These are phyloP conservation scores for Candolleomyces aberdarensis DNA, from an alignment of 768 basidiomycete species.

Conservation along the genomic window DNA sequence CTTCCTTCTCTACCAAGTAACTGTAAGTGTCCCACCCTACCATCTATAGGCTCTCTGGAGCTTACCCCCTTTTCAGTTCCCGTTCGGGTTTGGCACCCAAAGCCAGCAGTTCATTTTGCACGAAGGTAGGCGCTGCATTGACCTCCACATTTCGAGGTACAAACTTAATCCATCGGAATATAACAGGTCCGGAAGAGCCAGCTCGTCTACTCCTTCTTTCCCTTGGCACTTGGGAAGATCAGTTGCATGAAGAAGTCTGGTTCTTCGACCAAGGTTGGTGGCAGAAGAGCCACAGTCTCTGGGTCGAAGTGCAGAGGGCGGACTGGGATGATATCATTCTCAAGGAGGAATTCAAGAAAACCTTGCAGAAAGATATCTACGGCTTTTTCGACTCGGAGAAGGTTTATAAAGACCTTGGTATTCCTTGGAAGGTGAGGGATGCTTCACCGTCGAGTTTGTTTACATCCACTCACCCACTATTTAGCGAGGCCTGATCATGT, in stretches of 20 bases:
- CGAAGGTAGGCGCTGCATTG: constrained; percentile 36
- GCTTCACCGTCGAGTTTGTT: not conserved
- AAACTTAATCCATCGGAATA: too few species aligned
- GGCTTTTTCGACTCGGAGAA: constrained; percentile 78
- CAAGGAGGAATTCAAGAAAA: constrained; percentile 63
- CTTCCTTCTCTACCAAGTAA: constrained; percentile 51
- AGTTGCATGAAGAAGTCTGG: constrained; percentile 69
- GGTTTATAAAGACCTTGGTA: constrained; percentile 68
- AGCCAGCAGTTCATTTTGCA: constrained; percentile 54
- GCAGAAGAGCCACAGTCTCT: constrained; percentile 60
- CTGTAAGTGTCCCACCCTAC: constrained; percentile 31
- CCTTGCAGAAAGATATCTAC: constrained; percentile 68
- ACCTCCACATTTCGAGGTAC: not conserved
- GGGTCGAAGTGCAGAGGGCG: constrained; percentile 59
- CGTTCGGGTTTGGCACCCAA: constrained; percentile 22
- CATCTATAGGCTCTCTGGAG: not conserved
- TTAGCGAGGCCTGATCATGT: constrained; percentile 79
- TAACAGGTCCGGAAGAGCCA: constrained; percentile 41
- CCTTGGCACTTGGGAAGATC: constrained; percentile 48
- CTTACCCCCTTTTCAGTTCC: constrained; percentile 22
- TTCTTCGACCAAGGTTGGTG: constrained; percentile 73
- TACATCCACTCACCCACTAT: not conserved
- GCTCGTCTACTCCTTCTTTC: constrained; percentile 50
- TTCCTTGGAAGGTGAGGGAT: constrained; percentile 79
- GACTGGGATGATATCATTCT: constrained; percentile 76